phyloP scores from a whole-genome alignment of 78 protist species.

The Emiliania huxleyi region DNA sequence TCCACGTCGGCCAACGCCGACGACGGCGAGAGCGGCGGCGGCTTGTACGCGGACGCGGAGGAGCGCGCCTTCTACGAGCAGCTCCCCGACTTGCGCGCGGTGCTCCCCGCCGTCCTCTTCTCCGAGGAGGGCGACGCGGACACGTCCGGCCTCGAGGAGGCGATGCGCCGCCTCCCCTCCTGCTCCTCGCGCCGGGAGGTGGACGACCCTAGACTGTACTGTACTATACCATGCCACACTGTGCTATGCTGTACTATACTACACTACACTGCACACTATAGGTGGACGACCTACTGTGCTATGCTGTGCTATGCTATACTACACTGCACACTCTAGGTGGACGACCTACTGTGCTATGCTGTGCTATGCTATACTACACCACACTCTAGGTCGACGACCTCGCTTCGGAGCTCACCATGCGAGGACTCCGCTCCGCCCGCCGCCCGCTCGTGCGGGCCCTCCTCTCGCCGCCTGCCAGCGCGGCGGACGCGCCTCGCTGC shows the following conservation, averaged over 20 bases:
- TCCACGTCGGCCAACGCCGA: neutral
- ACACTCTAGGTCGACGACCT: neutral
- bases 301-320: too few relatives aligned
- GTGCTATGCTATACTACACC: too few relatives aligned
- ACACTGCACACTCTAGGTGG: too few relatives aligned
- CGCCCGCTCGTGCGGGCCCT: neutral
- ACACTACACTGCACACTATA: too few relatives aligned
- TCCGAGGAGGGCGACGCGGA: neutral
- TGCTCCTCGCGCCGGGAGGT: neutral
- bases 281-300: too few relatives aligned
- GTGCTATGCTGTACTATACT: too few relatives aligned
- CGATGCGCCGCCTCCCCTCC: neutral
- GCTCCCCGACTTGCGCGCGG: slow-evolving; percentile 20
- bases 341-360: too few relatives aligned
- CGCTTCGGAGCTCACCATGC: neutral
- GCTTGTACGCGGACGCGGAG: neutral
- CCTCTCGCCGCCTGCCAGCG: neutral
- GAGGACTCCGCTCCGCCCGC: neutral
- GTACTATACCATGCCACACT: too few relatives aligned
- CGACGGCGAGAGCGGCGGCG: neutral
- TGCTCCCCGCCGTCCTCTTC: slow-evolving; percentile 17
- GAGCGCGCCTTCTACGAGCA: neutral
- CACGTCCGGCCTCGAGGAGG: neutral
- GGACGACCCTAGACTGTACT: too few relatives aligned
- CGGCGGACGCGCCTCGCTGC: neutral